phyloP scores from a whole-genome alignment of 352 stramenopile genomes.

The Phytopythium mirpurense region DNA sequence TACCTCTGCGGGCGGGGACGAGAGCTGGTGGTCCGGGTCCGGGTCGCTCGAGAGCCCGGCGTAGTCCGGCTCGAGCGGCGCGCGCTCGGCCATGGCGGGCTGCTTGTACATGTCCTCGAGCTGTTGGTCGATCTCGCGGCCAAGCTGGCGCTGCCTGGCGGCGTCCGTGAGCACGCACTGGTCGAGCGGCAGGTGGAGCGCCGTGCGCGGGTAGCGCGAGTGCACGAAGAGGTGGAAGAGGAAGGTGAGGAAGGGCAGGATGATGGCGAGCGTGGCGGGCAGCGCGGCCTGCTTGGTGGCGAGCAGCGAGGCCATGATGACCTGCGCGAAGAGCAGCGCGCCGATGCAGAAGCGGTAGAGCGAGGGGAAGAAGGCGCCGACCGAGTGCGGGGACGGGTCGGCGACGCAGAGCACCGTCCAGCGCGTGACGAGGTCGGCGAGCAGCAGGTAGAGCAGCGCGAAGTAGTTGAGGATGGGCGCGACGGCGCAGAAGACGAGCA shows the following conservation, averaged over 20 bases:
- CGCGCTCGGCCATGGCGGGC: conserved; percentile 56
- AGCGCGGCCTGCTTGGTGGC: conserved; percentile 70
- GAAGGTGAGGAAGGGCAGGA: conserved; percentile 59
- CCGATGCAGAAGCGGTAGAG: conserved; percentile 80
- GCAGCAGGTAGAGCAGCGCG: conserved; percentile 54
- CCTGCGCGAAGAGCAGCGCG: conserved; percentile 71
- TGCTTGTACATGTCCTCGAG: conserved; percentile 68
- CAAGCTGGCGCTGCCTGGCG: conserved; percentile 39
- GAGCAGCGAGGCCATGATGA: conserved; percentile 69
- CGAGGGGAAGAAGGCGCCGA: conserved; percentile 67
- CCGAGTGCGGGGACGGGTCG: conserved; percentile 63
- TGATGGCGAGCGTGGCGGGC: conserved; percentile 48
- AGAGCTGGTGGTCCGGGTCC: conserved; percentile 54
- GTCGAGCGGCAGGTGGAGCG: conserved; percentile 65
- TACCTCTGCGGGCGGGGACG: conserved; percentile 57
- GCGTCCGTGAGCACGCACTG: conserved; percentile 72
- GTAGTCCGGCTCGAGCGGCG: conserved; percentile 72
- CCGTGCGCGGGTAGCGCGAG: conserved; percentile 60
- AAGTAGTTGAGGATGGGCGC: conserved; percentile 82
- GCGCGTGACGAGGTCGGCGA: conserved; percentile 73
- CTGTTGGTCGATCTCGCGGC: conserved; percentile 39
- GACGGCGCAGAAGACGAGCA: conserved; percentile 70
- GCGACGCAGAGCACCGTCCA: conserved; percentile 69
- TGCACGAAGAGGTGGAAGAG: conserved; percentile 72
- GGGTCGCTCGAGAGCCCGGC: conserved; percentile 59